phyloP scores from a whole-genome alignment of 768 basidiomycete genomes.

The Coprinopsis sp. region DNA sequence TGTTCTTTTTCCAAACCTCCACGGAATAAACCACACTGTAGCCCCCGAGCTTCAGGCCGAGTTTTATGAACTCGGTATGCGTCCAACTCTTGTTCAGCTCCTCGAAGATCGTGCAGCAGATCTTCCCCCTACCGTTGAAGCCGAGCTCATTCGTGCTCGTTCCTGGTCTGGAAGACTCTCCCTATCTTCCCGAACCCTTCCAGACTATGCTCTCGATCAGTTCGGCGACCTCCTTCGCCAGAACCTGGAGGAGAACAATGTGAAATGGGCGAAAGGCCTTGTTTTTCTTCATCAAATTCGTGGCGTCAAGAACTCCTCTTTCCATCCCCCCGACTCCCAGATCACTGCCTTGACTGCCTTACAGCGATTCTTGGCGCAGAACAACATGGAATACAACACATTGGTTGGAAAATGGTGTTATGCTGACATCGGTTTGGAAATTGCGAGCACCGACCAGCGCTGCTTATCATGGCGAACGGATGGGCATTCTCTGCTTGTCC shows the following conservation, averaged over 20 bases:
- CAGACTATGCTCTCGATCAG: background rate
- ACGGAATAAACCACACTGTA: background rate
- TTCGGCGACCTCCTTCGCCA: background rate
- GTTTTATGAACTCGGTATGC: background rate
- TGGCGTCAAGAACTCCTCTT: constrained; percentile 8
- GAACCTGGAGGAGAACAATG: background rate
- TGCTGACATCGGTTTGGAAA: constrained; percentile 19
- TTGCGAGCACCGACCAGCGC: constrained; percentile 1
- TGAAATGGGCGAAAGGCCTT: constrained; percentile 4
- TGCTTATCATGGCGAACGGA: constrained; percentile 18
- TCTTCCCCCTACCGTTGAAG: background rate
- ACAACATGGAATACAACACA: background rate
- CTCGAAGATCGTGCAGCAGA: background rate
- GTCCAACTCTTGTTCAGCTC: background rate
- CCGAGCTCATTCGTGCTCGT: background rate
- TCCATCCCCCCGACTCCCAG: background rate
- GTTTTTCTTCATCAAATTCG: constrained; percentile 10
- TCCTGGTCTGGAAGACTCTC: background rate
- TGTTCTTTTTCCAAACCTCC: background rate
- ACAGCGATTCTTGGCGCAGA: background rate
- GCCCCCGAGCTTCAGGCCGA: background rate
- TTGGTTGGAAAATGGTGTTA: no score
- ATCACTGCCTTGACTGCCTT: background rate
- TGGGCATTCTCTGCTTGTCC: background rate
- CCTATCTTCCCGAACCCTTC: background rate